Evolutionary conservation across 805 yeast genomes (phyloP), one percentile per base, ranked within the genome.

Genomic region (Metschnikowia chrysomelidarum): DNA sequence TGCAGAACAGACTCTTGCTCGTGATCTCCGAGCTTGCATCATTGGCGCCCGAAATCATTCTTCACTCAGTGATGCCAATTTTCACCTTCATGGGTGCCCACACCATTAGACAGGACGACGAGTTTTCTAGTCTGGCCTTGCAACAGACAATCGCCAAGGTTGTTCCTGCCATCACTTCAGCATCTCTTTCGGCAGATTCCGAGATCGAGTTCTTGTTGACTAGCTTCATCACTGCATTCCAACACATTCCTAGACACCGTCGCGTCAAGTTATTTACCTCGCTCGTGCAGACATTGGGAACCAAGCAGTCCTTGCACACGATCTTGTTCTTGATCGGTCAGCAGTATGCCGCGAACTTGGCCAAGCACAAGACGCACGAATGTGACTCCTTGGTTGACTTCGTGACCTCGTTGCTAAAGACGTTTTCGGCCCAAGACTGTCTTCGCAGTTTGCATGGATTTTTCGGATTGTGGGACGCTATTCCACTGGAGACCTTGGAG

Each of bases 81-180:
- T 93, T 93, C 69, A 93, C 98, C 1, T 93, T 93, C 52, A 93
- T 93, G 98, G 98, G 98, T 41, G 95, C 98, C 9, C 95, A 88
- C 53, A 89, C 97, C 10, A 77, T 93, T 34, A 82, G 96, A 53
- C 96, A 93, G 62, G 98, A 93, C 59, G 98, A 93, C 59, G 97
- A 87, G 56, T 91, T 86, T 54, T 87, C 97, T 0, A 83, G 83
- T 20, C 85, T 85, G 47, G 97, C 89, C 28, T 87, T 93, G 44
- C 95, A 88, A 53, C 93, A 87, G 56, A 91, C 98, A 2, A 82
- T 93, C 32, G 65, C 83, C 15, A 81, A 84, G 50, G 96, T 93
- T 32, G 80, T 93, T 22, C 98, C 98, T 4, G 96, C 97, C 0
- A 71, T 91, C 41, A 68, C 69, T 5, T 50, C 57, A 4, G 78